phyloP scores from a whole-genome alignment of 768 basidiomycete genomes.

The Tylopilus balloui region DNA sequence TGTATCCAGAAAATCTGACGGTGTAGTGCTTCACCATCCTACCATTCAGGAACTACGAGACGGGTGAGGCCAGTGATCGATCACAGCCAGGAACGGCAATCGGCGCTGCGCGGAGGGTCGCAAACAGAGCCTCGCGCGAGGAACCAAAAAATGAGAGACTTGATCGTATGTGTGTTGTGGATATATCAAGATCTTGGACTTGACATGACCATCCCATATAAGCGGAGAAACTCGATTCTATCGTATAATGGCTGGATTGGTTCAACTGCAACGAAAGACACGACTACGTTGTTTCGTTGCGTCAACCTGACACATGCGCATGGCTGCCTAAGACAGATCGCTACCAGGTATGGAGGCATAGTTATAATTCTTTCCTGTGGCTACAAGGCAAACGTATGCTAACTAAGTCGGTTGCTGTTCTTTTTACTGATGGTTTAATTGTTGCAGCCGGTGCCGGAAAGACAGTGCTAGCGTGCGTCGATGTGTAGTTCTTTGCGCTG shows the following conservation, averaged over 20 bases:
- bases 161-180: neutral
- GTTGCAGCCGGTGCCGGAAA: slow-evolving; percentile 17
- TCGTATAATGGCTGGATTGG: neutral
- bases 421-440: neutral
- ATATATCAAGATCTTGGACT: neutral
- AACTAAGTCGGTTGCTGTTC: neutral
- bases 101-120: too few species aligned
- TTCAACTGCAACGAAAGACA: slow-evolving; percentile 1
- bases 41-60: neutral
- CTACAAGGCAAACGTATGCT: slow-evolving; percentile 4
- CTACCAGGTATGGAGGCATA: neutral
- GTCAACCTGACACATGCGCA: slow-evolving; percentile 3
- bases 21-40: neutral
- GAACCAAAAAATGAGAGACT: neutral
- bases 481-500: neutral
- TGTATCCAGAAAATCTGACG: neutral
- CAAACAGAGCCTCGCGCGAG: neutral
- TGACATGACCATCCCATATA: neutral
- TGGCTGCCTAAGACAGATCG: slow-evolving; percentile 1
- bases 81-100: neutral
- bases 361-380: slow-evolving; percentile 3
- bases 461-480: slow-evolving; percentile 10
- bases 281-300: neutral
- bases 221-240: neutral
- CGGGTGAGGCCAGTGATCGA: neutral